phyloP scores from a whole-genome alignment of 2,329 filamentous ascomycete genomes.

The Pyricularia sp. region DNA sequence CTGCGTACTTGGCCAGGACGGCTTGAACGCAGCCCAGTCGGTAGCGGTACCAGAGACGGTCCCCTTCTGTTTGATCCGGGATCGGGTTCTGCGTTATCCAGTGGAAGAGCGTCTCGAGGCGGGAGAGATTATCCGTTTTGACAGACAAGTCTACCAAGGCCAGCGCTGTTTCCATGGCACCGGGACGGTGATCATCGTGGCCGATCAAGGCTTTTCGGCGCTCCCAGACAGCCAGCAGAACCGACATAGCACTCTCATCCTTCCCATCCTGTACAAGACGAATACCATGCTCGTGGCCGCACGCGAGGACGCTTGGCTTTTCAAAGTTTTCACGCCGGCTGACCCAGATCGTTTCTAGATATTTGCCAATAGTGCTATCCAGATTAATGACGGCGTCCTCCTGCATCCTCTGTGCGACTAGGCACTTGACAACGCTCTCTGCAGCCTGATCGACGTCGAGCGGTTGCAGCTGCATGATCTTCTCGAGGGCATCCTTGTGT shows the following conservation, averaged over 20 bases:
- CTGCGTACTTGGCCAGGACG: constrained; percentile 3
- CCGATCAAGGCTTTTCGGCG: constrained; percentile 1
- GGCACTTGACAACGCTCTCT: constrained; percentile 3
- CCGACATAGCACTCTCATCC: constrained; percentile 3
- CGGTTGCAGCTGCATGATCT: constrained; percentile 2
- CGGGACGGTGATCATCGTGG: not conserved
- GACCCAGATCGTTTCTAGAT: constrained; percentile 6
- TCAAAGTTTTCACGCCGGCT: not conserved
- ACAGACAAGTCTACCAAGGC: constrained; percentile 5
- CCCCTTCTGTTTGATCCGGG: constrained; percentile 1
- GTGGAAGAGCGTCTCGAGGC: constrained; percentile 5
- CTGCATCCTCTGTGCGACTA: constrained; percentile 2
- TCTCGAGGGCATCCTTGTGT: constrained; percentile 5
- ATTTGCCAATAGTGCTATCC: constrained; percentile 3
- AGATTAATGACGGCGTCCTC: constrained; percentile 2
- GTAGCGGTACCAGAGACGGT: constrained; percentile 6
- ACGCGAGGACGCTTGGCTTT: constrained; percentile 4
- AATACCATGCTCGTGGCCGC: constrained; percentile 7
- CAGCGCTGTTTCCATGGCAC: constrained; percentile 6
- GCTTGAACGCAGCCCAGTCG: constrained; percentile 7
- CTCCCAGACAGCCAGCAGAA: constrained; percentile 6
- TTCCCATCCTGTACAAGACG: not conserved
- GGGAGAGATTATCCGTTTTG: constrained; percentile 3
- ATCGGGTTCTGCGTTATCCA: constrained; percentile 6
- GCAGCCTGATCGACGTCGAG: constrained; percentile 7